phyloP scores from a whole-genome alignment of 345 rosid genomes.

The Ailanthus altissimus region DNA sequence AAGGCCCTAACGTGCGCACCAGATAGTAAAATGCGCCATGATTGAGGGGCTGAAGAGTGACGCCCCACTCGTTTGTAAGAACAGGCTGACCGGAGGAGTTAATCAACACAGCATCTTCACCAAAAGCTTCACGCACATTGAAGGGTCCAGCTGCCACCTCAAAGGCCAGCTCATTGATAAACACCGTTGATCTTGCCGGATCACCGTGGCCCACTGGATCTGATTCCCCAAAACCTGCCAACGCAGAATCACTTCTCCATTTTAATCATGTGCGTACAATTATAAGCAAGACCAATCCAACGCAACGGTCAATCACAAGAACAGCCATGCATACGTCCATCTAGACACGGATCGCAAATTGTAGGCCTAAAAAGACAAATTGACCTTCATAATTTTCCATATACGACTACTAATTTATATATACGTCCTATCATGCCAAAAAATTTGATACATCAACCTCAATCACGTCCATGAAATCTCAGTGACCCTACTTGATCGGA shows the following conservation, averaged over 20 bases:
- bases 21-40: slow-evolving; percentile 84
- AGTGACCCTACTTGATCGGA: neutral
- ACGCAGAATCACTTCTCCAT: slow-evolving; percentile 6
- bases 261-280: neutral
- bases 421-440: slow-evolving; percentile 7
- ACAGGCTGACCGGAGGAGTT: slow-evolving; percentile 80
- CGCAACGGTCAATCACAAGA: slow-evolving; percentile 29
- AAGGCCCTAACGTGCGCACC: slow-evolving; percentile 33
- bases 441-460: slow-evolving; percentile 21
- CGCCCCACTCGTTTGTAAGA: slow-evolving; percentile 79
- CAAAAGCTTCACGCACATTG: slow-evolving; percentile 84
- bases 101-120: slow-evolving; percentile 72
- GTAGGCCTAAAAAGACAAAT: slow-evolving; percentile 15
- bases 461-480: slow-evolving; percentile 19
- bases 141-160: slow-evolving; percentile 72
- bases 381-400: slow-evolving; percentile 5
- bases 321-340: slow-evolving; percentile 52
- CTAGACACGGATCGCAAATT: slow-evolving; percentile 30
- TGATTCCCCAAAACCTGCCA: slow-evolving; percentile 37
- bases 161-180: slow-evolving; percentile 84
- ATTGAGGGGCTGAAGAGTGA: slow-evolving; percentile 77
- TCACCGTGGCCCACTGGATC: slow-evolving; percentile 16
- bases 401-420: neutral
- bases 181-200: slow-evolving; percentile 56
- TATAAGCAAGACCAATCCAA: neutral